Evolutionary conservation across 805 yeast species (phyloP), one percentile per base, ranked within the genome.

Genomic region (Pichia occidentalis): DNA sequence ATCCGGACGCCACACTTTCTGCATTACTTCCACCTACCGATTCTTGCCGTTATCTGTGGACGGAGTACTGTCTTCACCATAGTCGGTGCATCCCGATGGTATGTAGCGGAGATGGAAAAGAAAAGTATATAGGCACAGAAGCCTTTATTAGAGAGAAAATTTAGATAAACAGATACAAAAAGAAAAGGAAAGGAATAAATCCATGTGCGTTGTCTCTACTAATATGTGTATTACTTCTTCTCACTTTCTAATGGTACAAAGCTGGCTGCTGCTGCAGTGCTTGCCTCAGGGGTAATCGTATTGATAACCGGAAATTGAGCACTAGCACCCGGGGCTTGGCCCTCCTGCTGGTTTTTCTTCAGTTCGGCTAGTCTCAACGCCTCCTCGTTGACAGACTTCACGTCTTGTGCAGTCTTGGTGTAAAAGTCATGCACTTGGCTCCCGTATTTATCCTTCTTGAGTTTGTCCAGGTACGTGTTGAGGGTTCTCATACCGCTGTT

Each of bases 311-410:
- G 51, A 16, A 20, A 18, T 11, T 17, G 12, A 3, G 24, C 24
- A 12, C 22, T 12, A 7, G 40, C 3, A 12, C 18, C 16, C 14
- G 21, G 33, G 23, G 24, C 34, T 14, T 40, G 42, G 4, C 20
- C 37, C 11, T 21, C 40, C 17, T 30, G 36, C 16, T 36, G 37
- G 26, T 31, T 13, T 51, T 66, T 67, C 58, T 79, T 74, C 52
- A 80, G 52, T 25, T 72, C 80, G 16, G 82, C 82, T 53, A 83
- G 67, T 50, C 90, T 68, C 47, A 68, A 67, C 17, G 94, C 94
- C 60, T 83, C 90, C 38, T 66, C 70, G 57, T 84, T 88, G 34
- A 83, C 83, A 39, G 76, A 77, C 37, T 63, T 61, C 1, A 71
- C 81, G 47, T 77, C 82, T 41, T 64, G 65, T 13, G 71, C 71